These are phyloP conservation scores for Diaporthe citriasiana DNA, from an alignment of 2,329 filamentous ascomycete genomes.

Conservation along the genomic window DNA sequence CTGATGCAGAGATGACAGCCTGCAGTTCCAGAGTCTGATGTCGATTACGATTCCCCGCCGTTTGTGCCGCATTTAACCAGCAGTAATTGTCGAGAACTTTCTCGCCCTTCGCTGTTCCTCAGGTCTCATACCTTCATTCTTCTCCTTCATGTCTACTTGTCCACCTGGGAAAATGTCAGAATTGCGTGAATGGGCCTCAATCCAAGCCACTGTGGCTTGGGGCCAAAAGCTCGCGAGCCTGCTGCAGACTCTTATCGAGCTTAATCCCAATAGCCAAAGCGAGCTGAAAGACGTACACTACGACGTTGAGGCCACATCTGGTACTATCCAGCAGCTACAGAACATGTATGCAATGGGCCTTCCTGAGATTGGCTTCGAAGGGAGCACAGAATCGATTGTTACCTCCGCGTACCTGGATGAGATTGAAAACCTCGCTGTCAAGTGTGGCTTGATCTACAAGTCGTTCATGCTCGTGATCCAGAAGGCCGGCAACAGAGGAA, in stretches of 20 bases:
- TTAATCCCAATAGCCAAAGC: background rate
- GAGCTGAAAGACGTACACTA: background rate
- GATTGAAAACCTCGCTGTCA: slow-evolving; percentile 23
- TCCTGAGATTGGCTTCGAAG: background rate
- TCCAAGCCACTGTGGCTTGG: slow-evolving; percentile 32
- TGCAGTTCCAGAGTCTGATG: background rate
- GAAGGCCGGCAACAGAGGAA: background rate
- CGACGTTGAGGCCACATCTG: slow-evolving; percentile 4
- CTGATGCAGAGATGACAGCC: slow-evolving; percentile 8
- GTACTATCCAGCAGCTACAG: slow-evolving; percentile 25
- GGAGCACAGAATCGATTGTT: background rate
- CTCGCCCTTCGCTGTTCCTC: background rate
- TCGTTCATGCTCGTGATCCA: slow-evolving; percentile 30
- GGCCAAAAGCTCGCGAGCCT: slow-evolving; percentile 37
- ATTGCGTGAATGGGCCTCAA: slow-evolving; percentile 11
- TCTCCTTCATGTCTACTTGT: too few relatives aligned
- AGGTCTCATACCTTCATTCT: background rate
- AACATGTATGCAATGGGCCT: background rate
- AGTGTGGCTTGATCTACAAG: slow-evolving; percentile 36
- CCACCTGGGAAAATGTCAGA: background rate
- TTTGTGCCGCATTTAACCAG: background rate
- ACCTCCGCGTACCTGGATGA: slow-evolving; percentile 9
- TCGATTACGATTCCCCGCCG: background rate
- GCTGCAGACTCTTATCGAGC: background rate
- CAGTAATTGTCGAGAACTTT: background rate